phyloP scores from a whole-genome alignment of 257 asterid species.

The Przewalskia tangutica region DNA sequence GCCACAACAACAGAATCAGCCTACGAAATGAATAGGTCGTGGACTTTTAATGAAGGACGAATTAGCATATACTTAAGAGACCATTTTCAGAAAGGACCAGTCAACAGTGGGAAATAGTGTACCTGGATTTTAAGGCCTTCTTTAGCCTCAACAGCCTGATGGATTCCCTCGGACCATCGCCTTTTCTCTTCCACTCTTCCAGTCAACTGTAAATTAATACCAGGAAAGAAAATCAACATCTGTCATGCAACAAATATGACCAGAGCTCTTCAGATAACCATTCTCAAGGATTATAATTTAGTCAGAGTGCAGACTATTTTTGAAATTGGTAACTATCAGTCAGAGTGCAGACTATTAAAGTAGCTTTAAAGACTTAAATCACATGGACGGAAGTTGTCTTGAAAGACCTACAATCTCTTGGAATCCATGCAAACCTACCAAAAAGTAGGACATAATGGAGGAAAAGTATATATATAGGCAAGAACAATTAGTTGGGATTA shows the following conservation, averaged over 20 bases:
- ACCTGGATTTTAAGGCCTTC: slow-evolving; percentile 92
- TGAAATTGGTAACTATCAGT: too few species aligned
- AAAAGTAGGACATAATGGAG: not conserved
- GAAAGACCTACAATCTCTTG: not conserved
- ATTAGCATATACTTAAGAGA: not conserved
- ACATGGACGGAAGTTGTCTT: not conserved
- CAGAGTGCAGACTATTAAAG: not conserved
- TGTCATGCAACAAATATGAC: not conserved
- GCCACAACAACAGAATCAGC: slow-evolving; percentile 97
- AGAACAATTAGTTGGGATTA: not conserved
- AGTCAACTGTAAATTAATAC: slow-evolving; percentile 53
- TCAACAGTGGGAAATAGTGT: not conserved
- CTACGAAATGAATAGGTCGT: slow-evolving; percentile 30
- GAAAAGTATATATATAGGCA: not conserved
- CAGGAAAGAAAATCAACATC: not conserved
- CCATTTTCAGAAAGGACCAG: not conserved
- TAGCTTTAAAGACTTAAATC: not conserved
- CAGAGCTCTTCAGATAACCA: not conserved
- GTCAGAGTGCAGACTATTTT: not conserved
- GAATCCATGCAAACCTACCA: not conserved
- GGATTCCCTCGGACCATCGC: slow-evolving; percentile 98
- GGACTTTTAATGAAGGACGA: not conserved
- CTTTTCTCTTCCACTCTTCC: slow-evolving; percentile 96
- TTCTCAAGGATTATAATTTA: too few species aligned
- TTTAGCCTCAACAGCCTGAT: slow-evolving; percentile 99